Evolutionary conservation across 2,329 filamentous ascomycete genomes (phyloP), one percentile per base, ranked within the genome.

Genomic region (Ophiocordyceps camponoti-saundersi): DNA sequence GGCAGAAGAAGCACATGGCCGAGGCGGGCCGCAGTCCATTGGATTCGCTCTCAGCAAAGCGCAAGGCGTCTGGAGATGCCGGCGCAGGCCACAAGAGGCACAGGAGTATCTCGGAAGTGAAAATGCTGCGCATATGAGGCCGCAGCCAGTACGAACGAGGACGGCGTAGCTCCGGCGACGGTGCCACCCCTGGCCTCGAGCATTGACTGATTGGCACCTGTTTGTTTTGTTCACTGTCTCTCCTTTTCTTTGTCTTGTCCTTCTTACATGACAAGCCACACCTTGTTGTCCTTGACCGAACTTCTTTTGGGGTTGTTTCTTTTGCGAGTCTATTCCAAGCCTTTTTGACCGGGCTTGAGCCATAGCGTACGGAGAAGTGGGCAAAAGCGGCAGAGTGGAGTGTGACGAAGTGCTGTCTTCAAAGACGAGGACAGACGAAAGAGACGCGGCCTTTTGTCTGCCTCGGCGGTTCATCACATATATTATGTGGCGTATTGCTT

Each of bases 21-120:
- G 68, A 71, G 48, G 53, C 65, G 34, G 57, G 65, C 36, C 69
- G 69, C 50, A 77, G 72, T 54, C 72, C 73, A 20, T 63, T 75
- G 11, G 68, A 71, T 26, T 58, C 62, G 3, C 52, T 65, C 23
- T 66, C 69, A 26, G 66, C 71, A 47, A 79, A 78, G 61, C 69
- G 75, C 50, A 79, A 78, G 59, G 72, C 73, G 26, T 67, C 71
- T 3, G 59, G 58, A 18, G 69, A 72, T 42, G 58, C 59, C 16
- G 55, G 55, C 29, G 59, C 60, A 40, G 53, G 59, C 18, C 75
- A 78, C 59, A 79, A 79, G 61, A 67, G 71, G 44, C 73, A 77
- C 52, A 65, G 74, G 56, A 79, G 75, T 60, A 72, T 78, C 50
- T 73, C 74, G 21, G 74, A 79, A 52, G 69, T 77, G 46, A 68